Conservation (phyloP, 2,329 filamentous ascomycete genomes). For the Amauroascus verrucosus region DNA sequence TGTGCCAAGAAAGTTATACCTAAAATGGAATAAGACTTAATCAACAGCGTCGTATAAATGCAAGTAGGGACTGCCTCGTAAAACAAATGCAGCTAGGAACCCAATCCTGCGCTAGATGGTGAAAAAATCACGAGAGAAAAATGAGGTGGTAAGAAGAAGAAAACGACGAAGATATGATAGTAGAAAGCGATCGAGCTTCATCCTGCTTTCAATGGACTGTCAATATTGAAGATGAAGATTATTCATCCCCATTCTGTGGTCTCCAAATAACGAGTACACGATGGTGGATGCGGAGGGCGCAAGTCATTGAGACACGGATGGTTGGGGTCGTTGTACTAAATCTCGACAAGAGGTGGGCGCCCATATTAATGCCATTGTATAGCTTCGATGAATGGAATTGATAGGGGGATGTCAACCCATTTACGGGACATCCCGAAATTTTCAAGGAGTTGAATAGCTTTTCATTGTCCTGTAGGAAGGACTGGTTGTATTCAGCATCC, state of each 20-base stretch:
- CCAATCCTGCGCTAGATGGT: too few relatives aligned
- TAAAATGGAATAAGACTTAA: too few relatives aligned
- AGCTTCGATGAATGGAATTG: not conserved
- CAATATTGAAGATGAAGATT: conserved; percentile 31
- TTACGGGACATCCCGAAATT: not conserved
- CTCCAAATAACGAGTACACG: not conserved
- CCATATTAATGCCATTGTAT: conserved; percentile 1
- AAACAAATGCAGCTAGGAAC: too few relatives aligned
- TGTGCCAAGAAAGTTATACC: too few relatives aligned
- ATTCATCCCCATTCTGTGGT: conserved; percentile 3
- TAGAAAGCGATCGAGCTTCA: not conserved
- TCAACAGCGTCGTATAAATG: too few relatives aligned
- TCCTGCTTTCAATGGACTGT: not conserved
- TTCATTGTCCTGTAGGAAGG: not conserved
- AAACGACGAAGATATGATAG: conserved; percentile 1
- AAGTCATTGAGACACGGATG: not conserved
- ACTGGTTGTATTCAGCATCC: too few relatives aligned
- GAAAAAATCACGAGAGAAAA: not conserved
- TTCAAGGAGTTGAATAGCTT: not conserved
- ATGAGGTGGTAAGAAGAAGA: not conserved
- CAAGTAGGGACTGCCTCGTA: too few relatives aligned
- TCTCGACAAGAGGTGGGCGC: not conserved
- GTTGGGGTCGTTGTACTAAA: not conserved
- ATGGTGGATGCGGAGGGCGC: not conserved
- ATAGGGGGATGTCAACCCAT: not conserved